Conservation (phyloP, 305 asterid species). For the Lippia alba region DNA sequence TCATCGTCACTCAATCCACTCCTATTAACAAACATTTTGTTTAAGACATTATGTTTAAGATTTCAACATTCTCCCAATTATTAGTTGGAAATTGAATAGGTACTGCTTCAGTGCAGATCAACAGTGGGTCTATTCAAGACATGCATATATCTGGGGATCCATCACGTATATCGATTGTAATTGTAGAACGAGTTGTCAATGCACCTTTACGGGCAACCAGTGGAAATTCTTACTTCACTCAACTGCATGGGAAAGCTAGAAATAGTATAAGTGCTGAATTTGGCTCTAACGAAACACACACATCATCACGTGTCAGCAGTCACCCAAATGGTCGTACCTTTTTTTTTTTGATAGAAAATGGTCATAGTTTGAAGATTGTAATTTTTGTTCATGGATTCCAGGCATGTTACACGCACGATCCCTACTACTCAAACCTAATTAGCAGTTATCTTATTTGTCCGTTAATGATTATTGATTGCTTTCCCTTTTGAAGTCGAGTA, state of each 20-base stretch:
- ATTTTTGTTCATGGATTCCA: conserved; percentile 91
- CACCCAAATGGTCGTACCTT: conserved; percentile 61
- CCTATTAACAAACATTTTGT: no score
- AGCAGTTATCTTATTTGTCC: not conserved
- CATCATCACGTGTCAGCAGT: conserved; percentile 43
- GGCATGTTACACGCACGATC: conserved; percentile 55
- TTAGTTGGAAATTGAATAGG: conserved; percentile 37
- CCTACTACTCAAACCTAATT: conserved; percentile 14
- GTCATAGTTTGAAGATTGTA: conserved; percentile 80
- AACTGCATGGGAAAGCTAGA: conserved; percentile 46
- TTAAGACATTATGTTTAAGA: no score
- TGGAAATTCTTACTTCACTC: conserved; percentile 64
- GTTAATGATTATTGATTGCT: no score
- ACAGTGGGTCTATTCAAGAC: conserved; percentile 78
- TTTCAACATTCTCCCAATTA: conserved; percentile 23
- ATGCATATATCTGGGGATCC: conserved; percentile 82
- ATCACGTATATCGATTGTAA: conserved; percentile 67
- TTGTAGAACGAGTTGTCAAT: conserved; percentile 70
- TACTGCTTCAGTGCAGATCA: conserved; percentile 60
- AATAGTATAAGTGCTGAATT: conserved; percentile 40
- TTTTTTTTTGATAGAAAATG: no score
- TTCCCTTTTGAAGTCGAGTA: not conserved
- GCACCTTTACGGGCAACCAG: conserved; percentile 59
- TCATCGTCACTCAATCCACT: no score
- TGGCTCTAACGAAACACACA: conserved; percentile 43